Percentiles rank a stretch among this genome's conserved stretches.
Evolutionary conservation across 495 filamentous ascomycete species (phyloP).

Genomic region (Peziza echinospora): DNA sequence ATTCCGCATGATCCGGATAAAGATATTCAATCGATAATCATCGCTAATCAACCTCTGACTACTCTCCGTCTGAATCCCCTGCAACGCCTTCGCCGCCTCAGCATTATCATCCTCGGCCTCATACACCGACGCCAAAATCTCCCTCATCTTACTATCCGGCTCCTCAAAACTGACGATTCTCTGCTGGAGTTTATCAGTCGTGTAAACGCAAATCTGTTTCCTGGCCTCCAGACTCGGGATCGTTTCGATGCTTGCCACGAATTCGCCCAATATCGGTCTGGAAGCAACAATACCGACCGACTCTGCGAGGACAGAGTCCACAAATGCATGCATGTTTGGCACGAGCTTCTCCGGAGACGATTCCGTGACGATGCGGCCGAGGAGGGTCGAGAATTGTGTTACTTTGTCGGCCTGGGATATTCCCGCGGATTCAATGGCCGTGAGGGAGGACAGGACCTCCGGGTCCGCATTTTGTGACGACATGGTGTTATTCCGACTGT

Average conservation of each 20-base stretch:
- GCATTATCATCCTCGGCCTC: slow-evolving; percentile 62
- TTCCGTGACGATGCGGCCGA: slow-evolving; percentile 37
- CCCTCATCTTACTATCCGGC: slow-evolving; percentile 52
- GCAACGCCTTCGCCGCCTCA: slow-evolving; percentile 51
- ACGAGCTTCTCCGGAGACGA: slow-evolving; percentile 33
- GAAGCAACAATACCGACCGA: slow-evolving; percentile 52
- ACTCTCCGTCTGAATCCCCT: slow-evolving; percentile 68
- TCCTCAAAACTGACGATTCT: slow-evolving; percentile 64
- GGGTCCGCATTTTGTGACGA: slow-evolving; percentile 5
- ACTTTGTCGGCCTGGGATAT: slow-evolving; percentile 32
- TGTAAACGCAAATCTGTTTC: slow-evolving; percentile 47
- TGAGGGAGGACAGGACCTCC: slow-evolving; percentile 33
- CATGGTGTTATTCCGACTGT: too few relatives aligned
- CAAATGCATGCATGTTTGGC: slow-evolving; percentile 45
- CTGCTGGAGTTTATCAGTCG: slow-evolving; percentile 40
- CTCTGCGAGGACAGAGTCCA: slow-evolving; percentile 44
- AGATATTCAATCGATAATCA: slow-evolving; percentile 55
- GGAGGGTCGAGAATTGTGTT: slow-evolving; percentile 41
- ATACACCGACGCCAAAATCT: slow-evolving; percentile 63
- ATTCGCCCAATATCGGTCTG: slow-evolving; percentile 44
- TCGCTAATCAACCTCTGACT: slow-evolving; percentile 64
- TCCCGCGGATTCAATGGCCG: slow-evolving; percentile 31
- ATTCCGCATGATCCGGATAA: slow-evolving; percentile 85
- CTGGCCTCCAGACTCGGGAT: slow-evolving; percentile 36
- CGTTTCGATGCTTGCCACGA: slow-evolving; percentile 37